Percentiles rank a stretch among this genome's conserved stretches.
These are phyloP conservation scores for Metarhizium album DNA, from an alignment of 2,329 filamentous ascomycete genomes.

Conservation along the genomic window DNA sequence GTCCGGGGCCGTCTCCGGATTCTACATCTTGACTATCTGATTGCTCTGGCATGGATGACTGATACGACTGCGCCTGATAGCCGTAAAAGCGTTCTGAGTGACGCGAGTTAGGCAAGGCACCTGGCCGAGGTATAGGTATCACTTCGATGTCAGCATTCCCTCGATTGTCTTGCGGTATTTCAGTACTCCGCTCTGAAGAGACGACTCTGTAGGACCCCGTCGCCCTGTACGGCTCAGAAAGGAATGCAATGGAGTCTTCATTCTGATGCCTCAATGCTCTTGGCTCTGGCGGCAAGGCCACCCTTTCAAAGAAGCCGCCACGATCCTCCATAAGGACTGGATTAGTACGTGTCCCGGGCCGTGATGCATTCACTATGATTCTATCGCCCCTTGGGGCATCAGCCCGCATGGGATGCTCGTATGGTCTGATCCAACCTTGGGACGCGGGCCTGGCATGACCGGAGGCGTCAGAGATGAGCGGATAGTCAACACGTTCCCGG, in stretches of 20 bases:
- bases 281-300: constrained; percentile 8
- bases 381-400: constrained; percentile 14
- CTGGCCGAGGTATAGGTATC: constrained; percentile 6
- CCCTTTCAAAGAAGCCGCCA: constrained; percentile 26
- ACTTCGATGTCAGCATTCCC: constrained; percentile 11
- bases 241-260: neutral
- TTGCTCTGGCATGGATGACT: neutral
- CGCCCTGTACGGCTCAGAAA: constrained; percentile 9
- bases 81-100: neutral
- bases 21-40: neutral
- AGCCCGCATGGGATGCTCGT: constrained; percentile 10
- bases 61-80: neutral
- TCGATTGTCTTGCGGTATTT: constrained; percentile 10
- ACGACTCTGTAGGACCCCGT: constrained; percentile 8
- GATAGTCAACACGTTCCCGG: neutral
- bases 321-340: constrained; percentile 30
- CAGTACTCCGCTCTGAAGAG: constrained; percentile 13
- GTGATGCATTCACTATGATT: constrained; percentile 20
- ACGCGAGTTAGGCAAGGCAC: neutral
- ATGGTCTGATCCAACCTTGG: constrained; percentile 7
- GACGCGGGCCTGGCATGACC: neutral
- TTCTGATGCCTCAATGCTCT: neutral
- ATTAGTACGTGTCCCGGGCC: constrained; percentile 20
- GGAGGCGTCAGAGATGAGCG: neutral
- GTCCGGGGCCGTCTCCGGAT: neutral